These are phyloP conservation scores for Echium plantagineum DNA, from an alignment of 257 asterid genomes.

Conservation along the genomic window DNA sequence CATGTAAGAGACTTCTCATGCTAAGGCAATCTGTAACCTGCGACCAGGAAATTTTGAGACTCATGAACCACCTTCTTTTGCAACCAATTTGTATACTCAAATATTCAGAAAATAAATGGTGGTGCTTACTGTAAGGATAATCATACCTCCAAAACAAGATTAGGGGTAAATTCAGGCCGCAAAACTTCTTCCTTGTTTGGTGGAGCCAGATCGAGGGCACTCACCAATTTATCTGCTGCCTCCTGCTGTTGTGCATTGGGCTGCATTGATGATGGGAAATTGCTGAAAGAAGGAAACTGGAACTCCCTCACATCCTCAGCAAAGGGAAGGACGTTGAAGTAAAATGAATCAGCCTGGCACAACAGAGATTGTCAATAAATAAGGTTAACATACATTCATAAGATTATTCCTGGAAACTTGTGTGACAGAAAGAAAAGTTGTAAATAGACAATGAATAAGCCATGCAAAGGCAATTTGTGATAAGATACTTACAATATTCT, in stretches of 20 bases:
- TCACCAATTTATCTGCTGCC: slow-evolving; percentile 75
- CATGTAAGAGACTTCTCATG: no score
- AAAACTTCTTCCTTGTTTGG: slow-evolving; percentile 58
- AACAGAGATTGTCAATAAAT: background rate
- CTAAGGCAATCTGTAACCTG: no score
- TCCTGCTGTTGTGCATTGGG: slow-evolving; percentile 81
- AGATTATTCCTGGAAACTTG: background rate
- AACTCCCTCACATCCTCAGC: slow-evolving; percentile 98
- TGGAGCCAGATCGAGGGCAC: slow-evolving; percentile 87
- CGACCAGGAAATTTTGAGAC: no score
- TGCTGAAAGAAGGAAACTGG: slow-evolving; percentile 87
- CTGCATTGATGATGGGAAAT: slow-evolving; percentile 66
- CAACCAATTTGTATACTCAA: no score
- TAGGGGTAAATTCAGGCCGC: slow-evolving; percentile 80
- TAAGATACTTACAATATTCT: slow-evolving; percentile 42
- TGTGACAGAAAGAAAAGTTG: background rate
- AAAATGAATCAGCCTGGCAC: slow-evolving; percentile 81
- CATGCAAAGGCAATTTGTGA: background rate
- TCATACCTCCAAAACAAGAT: slow-evolving; percentile 75
- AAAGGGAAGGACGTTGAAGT: slow-evolving; percentile 94
- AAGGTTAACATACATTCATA: slow-evolving; percentile 1
- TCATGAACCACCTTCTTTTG: no score
- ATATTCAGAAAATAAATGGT: background rate
- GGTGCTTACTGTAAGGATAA: background rate
- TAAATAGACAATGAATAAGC: background rate